Evolutionary conservation across 2,329 filamentous ascomycete genomes (phyloP), one percentile per base, ranked within the genome.

Genomic region (Cephalotrichum gorgonifer): DNA sequence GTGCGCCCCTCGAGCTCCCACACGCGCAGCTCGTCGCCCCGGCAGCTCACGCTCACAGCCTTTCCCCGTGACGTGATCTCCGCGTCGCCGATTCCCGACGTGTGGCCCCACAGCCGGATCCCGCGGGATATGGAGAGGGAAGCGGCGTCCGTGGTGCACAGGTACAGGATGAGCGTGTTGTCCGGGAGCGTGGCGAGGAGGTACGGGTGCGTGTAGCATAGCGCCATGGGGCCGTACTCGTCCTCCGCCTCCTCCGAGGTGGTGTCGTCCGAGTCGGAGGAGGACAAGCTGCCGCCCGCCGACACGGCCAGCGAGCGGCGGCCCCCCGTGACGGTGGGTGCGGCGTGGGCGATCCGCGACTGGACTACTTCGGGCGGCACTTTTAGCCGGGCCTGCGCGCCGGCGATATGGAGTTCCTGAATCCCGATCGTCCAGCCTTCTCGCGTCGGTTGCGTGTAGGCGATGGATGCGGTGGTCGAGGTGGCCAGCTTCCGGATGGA

Each of bases 401-500:
- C 15, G 26, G 17, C 23, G 41, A 95, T 74, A 51, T 85, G 81
- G 41, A 96, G 70, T 63, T 96, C 91, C 63, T 97, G 91, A n/a
- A 97, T 79, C 2, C 89, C 90, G 15, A 95, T 77, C 7, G 86
- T 89, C 87, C 90, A 96, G 26, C 89, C 89, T 41, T 81, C 81
- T 3, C 83, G 73, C 2, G 86, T 85, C 15, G 85, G 82, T 54
- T 94, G 81, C 0, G 87, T 86, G 62, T 95, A 96, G 1, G 88
- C 90, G 51, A 96, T 86, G 0, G 87, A 89, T 2, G 88, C 85
- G n/a, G 88, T 77, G 17, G 88, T 78, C 11, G 77, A 78, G 3
- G 71, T 68, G 1, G 77, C 62, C 14, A 79, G 79, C 25, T 73
- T 76, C n/a, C 89, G 80, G 33, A 97, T 78, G 0, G 88, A 91